A percentile compares a stretch with the other conserved stretches of the same genome.
phyloP scores from a whole-genome alignment of 176 grass and related monocot species.

The Microstegium vimineum region DNA sequence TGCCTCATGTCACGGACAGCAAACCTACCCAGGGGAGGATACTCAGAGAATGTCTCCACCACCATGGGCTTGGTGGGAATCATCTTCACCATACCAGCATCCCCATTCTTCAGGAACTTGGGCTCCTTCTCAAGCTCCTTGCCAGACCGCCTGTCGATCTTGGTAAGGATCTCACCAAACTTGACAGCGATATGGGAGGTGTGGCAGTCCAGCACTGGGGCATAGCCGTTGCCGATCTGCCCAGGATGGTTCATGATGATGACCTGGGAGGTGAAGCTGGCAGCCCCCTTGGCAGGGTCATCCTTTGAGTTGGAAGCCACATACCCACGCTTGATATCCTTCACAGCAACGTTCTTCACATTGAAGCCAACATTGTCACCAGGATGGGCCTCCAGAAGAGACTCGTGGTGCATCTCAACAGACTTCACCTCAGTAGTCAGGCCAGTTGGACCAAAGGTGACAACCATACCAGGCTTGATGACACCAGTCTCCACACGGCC shows the following conservation, averaged over 20 bases:
- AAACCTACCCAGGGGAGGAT: too few relatives aligned
- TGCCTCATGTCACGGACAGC: too few relatives aligned
- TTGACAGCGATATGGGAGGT: conserved; percentile 95
- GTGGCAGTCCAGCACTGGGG: conserved; percentile 88
- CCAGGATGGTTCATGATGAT: conserved; percentile 99
- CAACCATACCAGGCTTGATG: too few relatives aligned
- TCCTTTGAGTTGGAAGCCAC: conserved; percentile 93
- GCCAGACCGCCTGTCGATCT: conserved; percentile 80
- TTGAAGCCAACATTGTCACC: background rate
- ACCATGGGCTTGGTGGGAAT: conserved; percentile 97
- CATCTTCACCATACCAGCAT: conserved; percentile 89
- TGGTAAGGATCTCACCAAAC: conserved; percentile 80
- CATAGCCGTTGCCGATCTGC: conserved; percentile 83
- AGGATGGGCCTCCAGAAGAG: background rate
- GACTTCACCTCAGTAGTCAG: too few relatives aligned
- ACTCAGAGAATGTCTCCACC: too few relatives aligned
- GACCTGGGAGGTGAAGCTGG: conserved; percentile 81
- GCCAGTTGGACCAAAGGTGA: too few relatives aligned
- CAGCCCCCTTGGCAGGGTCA: conserved; percentile 89
- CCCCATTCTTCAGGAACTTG: conserved; percentile 93
- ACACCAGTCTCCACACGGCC: too few relatives aligned
- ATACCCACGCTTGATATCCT: conserved; percentile 40
- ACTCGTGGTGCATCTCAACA: too few relatives aligned
- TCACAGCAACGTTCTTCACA: background rate
- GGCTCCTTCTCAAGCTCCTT: conserved; percentile 93